These are phyloP conservation scores for Rickenella mellea DNA, from an alignment of 768 basidiomycete genomes.

Conservation along the genomic window DNA sequence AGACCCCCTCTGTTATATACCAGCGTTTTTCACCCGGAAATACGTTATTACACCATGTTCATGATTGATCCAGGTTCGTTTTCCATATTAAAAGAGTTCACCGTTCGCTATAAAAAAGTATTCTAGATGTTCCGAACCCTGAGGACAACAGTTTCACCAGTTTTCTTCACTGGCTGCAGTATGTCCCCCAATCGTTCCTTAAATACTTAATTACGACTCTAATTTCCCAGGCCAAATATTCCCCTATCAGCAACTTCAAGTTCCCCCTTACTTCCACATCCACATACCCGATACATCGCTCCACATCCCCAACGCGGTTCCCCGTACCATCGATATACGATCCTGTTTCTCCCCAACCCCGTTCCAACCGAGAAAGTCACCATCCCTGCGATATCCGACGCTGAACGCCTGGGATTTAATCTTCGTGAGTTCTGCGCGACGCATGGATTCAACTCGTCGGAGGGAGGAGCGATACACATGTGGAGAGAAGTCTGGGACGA, in stretches of 20 bases:
- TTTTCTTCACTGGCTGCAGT: constrained; percentile 85
- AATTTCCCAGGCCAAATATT: constrained; percentile 62
- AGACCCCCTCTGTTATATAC: constrained; percentile 56
- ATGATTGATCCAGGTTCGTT: constrained; percentile 76
- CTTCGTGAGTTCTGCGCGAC: constrained; percentile 50
- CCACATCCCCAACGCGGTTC: constrained; percentile 90
- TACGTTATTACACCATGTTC: constrained; percentile 76
- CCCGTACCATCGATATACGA: constrained; percentile 81
- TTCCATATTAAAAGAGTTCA: not conserved
- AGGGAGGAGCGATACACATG: constrained; percentile 73
- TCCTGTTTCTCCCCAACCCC: constrained; percentile 68
- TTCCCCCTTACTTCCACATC: constrained; percentile 20
- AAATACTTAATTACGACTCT: constrained; percentile 3
- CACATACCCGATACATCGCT: constrained; percentile 72
- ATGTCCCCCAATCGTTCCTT: constrained; percentile 22
- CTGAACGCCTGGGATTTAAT: constrained; percentile 50
- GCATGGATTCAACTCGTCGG: constrained; percentile 41
- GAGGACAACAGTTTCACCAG: constrained; percentile 53
- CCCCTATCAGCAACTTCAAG: constrained; percentile 53
- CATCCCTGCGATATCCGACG: constrained; percentile 13
- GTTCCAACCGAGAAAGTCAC: constrained; percentile 19
- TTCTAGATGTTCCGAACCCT: constrained; percentile 74
- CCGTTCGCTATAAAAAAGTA: constrained; percentile 4
- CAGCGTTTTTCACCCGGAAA: constrained; percentile 75
- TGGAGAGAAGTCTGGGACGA: constrained; percentile 74